phyloP scores from a whole-genome alignment of 169 alveolate species.

The Plasmodium adleri region DNA sequence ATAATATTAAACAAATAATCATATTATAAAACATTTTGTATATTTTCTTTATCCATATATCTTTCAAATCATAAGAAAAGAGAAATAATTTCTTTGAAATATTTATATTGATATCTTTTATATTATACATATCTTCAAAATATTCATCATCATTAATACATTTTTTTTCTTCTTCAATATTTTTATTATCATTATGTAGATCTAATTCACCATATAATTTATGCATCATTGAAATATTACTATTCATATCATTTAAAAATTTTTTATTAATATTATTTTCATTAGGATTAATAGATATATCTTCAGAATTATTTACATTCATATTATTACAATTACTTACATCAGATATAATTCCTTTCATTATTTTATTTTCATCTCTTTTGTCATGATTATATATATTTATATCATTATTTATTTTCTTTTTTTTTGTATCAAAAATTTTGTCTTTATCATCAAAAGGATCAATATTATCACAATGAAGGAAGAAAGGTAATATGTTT shows the following conservation, averaged over 20 bases:
- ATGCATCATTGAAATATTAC: not conserved
- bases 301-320: not conserved
- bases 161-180: not conserved
- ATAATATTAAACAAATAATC: conserved; percentile 57
- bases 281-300: not conserved
- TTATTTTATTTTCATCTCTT: not conserved
- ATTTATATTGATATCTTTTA: conserved; percentile 14
- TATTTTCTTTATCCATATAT: conserved; percentile 46
- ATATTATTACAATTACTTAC: not conserved
- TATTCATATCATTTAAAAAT: not conserved
- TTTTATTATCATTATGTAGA: not conserved
- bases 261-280: not conserved
- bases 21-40: conserved; percentile 57
- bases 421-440: not conserved
- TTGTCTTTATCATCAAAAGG: too few relatives aligned
- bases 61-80: conserved; percentile 41
- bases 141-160: conserved; percentile 1
- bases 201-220: not conserved
- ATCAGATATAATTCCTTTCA: not conserved
- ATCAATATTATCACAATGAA: too few relatives aligned
- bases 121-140: conserved; percentile 61
- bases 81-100: not conserved
- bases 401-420: not conserved
- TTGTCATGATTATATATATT: not conserved
- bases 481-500: too few relatives aligned